Percentiles rank a stretch among this genome's conserved stretches.
Evolutionary conservation across 2,329 filamentous ascomycete genomes (phyloP).

Genomic region (Sphaerulina populicola): DNA sequence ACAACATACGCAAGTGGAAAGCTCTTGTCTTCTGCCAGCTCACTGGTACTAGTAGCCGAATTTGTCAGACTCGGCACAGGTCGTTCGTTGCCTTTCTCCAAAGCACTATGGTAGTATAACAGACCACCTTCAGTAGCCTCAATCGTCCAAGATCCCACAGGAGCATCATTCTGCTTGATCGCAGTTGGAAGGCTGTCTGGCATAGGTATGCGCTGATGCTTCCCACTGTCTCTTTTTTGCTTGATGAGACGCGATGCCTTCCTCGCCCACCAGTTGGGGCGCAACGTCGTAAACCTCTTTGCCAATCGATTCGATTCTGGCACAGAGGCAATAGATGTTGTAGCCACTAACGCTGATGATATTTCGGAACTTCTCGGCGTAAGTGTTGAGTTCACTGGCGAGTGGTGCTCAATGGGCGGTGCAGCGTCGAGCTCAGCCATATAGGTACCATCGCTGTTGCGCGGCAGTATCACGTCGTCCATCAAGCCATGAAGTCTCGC

Average conservation of each 20-base stretch:
- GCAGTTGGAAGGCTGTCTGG: neutral
- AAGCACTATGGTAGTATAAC: neutral
- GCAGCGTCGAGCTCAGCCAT: conserved; percentile 6
- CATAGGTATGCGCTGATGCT: neutral
- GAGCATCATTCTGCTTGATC: neutral
- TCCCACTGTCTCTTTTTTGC: neutral
- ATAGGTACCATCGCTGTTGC: conserved; percentile 1
- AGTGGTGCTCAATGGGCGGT: neutral
- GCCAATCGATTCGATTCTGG: neutral
- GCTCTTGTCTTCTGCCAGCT: neutral
- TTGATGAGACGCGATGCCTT: conserved; percentile 1
- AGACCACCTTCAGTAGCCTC: neutral
- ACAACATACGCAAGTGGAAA: neutral
- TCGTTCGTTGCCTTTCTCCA: neutral
- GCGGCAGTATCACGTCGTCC: conserved; percentile 3
- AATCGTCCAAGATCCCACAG: neutral
- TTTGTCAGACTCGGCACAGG: neutral
- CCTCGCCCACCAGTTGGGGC: conserved; percentile 3
- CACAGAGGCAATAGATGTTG: neutral
- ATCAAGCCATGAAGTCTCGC: conserved; percentile 5
- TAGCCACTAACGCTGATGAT: neutral
- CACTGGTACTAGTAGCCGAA: neutral
- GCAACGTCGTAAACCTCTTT: conserved; percentile 2
- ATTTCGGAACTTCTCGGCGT: neutral
- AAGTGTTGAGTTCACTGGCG: neutral